Conservation (phyloP, 1,284 basidiomycete genomes). For the Cutaneotrichosporon cavernicola region DNA sequence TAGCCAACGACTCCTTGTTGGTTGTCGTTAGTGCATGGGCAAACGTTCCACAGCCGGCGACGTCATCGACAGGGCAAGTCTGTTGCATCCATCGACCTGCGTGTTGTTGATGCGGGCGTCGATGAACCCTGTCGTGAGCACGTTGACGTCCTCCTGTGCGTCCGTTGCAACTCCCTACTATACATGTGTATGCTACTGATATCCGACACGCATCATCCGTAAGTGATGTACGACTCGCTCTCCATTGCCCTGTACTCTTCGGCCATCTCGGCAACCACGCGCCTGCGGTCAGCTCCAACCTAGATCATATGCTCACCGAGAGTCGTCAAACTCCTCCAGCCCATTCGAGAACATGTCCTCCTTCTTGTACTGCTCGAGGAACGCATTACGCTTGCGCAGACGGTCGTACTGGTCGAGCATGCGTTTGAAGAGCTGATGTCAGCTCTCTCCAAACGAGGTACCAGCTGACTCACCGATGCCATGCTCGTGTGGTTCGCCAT, state of each 20-base stretch:
- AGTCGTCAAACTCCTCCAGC: conserved; percentile 91
- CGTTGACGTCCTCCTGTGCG: too few species aligned
- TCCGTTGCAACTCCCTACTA: neutral
- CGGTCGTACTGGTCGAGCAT: conserved; percentile 95
- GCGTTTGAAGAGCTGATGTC: conserved; percentile 78
- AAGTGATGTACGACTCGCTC: conserved; percentile 76
- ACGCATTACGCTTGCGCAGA: conserved; percentile 84
- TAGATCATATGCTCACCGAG: conserved; percentile 59
- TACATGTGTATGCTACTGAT: conserved; percentile 11
- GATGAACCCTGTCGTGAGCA: too few species aligned
- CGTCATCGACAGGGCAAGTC: too few species aligned
- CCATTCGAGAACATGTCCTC: conserved; percentile 90
- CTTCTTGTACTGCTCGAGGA: conserved; percentile 96
- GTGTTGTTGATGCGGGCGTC: too few species aligned
- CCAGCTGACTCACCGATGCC: conserved; percentile 69
- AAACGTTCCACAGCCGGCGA: too few species aligned
- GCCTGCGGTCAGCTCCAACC: conserved; percentile 56
- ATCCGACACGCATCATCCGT: conserved; percentile 16
- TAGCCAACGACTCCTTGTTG: too few species aligned
- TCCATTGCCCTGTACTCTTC: conserved; percentile 92
- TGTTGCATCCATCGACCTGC: too few species aligned
- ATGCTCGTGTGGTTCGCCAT: conserved; percentile 98
- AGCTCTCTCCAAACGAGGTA: neutral
- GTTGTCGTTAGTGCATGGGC: too few species aligned
- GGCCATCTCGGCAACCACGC: conserved; percentile 77